A percentile compares a stretch with the other conserved stretches of the same genome.
These are phyloP conservation scores for Aplosporella prunicola DNA, from an alignment of 2,329 filamentous ascomycete genomes.

Conservation along the genomic window DNA sequence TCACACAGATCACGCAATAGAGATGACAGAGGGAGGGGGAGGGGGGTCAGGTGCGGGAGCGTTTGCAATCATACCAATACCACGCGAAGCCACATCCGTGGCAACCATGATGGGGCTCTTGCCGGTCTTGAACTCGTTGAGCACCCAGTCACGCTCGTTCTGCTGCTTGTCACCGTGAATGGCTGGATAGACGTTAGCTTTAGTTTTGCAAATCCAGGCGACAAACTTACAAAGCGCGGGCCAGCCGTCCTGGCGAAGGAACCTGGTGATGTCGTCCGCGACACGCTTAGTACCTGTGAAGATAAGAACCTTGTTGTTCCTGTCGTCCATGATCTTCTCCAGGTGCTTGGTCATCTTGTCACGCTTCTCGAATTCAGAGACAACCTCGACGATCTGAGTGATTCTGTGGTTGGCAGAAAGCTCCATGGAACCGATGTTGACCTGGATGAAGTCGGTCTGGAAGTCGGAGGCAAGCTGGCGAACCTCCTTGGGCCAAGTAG, in stretches of 20 bases:
- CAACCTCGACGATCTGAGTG: conserved; percentile 93
- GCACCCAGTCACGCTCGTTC: conserved; percentile 98
- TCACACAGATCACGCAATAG: conserved; percentile 54
- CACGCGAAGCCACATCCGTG: conserved; percentile 98
- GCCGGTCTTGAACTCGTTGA: conserved; percentile 98
- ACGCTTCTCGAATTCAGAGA: conserved; percentile 94
- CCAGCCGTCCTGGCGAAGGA: conserved; percentile 96
- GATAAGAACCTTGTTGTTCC: conserved; percentile 88
- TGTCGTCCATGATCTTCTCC: conserved; percentile 96
- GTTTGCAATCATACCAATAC: conserved; percentile 94
- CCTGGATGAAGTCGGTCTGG: conserved; percentile 92
- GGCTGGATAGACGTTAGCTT: conserved; percentile 48
- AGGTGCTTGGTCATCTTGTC: conserved; percentile 96
- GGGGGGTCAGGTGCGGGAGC: conserved; percentile 28
- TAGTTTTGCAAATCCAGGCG: conserved; percentile 15
- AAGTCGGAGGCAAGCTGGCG: conserved; percentile 85
- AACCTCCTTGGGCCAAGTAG: conserved; percentile 98
- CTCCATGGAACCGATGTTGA: conserved; percentile 96
- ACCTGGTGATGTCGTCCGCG: conserved; percentile 93
- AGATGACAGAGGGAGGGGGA: conserved; percentile 24
- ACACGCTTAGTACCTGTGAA: conserved; percentile 84
- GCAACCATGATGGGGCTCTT: conserved; percentile 99
- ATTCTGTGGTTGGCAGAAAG: conserved; percentile 96
- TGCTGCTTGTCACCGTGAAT: conserved; percentile 99
- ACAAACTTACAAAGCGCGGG: conserved; percentile 74